phyloP scores from a whole-genome alignment of 176 grass and related monocot genomes.

The Carex kokanica region DNA sequence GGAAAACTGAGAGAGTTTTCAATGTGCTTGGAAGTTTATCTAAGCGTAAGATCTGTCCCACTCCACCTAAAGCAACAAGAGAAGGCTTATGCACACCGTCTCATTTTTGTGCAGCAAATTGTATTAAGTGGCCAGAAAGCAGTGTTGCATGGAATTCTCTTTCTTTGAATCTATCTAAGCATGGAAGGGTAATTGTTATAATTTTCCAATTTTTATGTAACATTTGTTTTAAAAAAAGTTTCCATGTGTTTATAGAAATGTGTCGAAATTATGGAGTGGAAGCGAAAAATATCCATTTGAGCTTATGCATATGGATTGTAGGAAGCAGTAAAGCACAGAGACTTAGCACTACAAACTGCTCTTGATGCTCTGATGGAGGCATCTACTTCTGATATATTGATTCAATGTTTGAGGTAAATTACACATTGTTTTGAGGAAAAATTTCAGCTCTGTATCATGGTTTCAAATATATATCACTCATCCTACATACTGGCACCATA shows the following conservation, averaged over 20 bases:
- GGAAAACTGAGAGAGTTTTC: conserved; percentile 59
- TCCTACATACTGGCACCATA: not conserved
- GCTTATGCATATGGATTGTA: conserved; percentile 1
- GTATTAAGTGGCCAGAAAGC: conserved; percentile 50
- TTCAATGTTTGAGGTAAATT: conserved; percentile 67
- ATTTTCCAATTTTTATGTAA: not conserved
- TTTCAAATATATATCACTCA: not conserved
- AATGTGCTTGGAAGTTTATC: conserved; percentile 44
- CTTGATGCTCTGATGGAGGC: conserved; percentile 80
- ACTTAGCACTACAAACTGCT: conserved; percentile 56
- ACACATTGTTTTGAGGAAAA: not conserved
- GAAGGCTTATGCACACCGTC: conserved; percentile 35
- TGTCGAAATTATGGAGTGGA: not conserved
- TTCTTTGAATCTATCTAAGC: conserved; percentile 50
- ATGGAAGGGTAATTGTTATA: conserved; percentile 52
- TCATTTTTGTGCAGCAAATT: conserved; percentile 24
- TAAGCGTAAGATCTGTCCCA: conserved; percentile 32
- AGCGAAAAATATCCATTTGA: not conserved
- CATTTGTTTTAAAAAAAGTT: not conserved
- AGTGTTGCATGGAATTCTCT: conserved; percentile 51
- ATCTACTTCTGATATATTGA: conserved; percentile 56
- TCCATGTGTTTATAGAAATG: not conserved
- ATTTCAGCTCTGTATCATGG: not conserved
- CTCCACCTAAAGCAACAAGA: conserved; percentile 29
- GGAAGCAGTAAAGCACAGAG: conserved; percentile 71